Evolutionary conservation across 164 flowering plant species (phyloP).

Genomic region (Stephania japonica): DNA sequence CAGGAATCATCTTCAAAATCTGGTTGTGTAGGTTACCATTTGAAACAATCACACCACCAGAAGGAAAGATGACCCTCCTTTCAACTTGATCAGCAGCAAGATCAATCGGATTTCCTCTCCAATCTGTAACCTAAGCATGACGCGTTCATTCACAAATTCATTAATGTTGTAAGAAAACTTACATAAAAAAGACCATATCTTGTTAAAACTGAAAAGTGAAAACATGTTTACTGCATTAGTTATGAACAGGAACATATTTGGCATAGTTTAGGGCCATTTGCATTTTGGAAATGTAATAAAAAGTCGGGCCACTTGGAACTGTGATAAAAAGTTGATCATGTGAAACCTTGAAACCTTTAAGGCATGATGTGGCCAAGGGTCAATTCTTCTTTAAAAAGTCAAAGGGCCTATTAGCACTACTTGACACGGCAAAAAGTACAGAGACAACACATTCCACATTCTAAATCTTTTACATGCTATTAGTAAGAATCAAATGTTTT

Average conservation of each 20-base stretch:
- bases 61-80: conserved; percentile 59
- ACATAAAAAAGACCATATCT: no score
- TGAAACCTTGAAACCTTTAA: no score
- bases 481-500: not conserved
- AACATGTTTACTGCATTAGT: not conserved
- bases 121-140: conserved; percentile 65
- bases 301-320: no score
- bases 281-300: no score
- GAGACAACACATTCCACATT: not conserved
- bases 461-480: not conserved
- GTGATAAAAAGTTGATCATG: no score
- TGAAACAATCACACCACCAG: conserved; percentile 72
- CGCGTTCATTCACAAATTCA: not conserved
- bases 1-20: conserved; percentile 46
- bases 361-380: no score
- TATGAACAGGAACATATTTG: not conserved
- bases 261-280: no score
- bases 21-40: conserved; percentile 54
- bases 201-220: not conserved
- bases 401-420: not conserved
- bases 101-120: conserved; percentile 67
- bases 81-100: conserved; percentile 62
- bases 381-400: no score
- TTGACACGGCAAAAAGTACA: not conserved
- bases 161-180: not conserved